Percentiles rank a stretch among this genome's conserved stretches.
Conservation (phyloP, 208 protist genomes). For the Trypanosoma cruzi region DNA sequence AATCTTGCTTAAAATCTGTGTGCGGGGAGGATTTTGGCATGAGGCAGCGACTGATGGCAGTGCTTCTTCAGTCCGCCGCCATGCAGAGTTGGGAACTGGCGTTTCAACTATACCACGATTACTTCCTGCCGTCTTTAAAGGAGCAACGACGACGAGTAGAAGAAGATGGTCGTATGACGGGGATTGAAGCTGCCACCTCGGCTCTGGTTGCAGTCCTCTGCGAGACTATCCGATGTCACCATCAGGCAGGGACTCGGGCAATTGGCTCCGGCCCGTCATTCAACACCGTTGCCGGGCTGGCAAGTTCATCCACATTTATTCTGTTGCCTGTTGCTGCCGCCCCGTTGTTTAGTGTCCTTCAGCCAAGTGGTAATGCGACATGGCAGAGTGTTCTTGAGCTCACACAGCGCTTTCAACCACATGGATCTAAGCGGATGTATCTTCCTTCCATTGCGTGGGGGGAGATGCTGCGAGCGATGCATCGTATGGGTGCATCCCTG, state of each 20-base stretch:
- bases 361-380: slow-evolving; percentile 14
- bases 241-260: neutral
- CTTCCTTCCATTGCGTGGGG: slow-evolving; percentile 71
- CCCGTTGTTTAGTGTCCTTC: slow-evolving; percentile 29
- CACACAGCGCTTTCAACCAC: slow-evolving; percentile 5
- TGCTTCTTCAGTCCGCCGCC: slow-evolving; percentile 12
- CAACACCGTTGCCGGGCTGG: slow-evolving; percentile 10
- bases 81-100: slow-evolving; percentile 5
- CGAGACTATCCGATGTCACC: slow-evolving; percentile 27
- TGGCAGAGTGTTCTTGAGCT: slow-evolving; percentile 22
- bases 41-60: slow-evolving; percentile 1
- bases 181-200: neutral
- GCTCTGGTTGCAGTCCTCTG: slow-evolving; percentile 22
- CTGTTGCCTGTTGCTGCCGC: slow-evolving; percentile 28
- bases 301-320: neutral
- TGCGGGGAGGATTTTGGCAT: slow-evolving; percentile 5
- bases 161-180: neutral
- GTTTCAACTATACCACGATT: slow-evolving; percentile 12
- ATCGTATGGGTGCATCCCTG: slow-evolving; percentile 54
- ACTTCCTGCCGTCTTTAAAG: slow-evolving; percentile 8
- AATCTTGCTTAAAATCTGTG: neutral
- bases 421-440: slow-evolving; percentile 31
- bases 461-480: slow-evolving; percentile 53
- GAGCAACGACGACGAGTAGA: neutral
- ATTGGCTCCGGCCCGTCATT: slow-evolving; percentile 15